Percentiles rank a stretch among this genome's conserved stretches.
phyloP scores from a whole-genome alignment of 768 basidiomycete genomes.

The Guyanaporus albipodus region DNA sequence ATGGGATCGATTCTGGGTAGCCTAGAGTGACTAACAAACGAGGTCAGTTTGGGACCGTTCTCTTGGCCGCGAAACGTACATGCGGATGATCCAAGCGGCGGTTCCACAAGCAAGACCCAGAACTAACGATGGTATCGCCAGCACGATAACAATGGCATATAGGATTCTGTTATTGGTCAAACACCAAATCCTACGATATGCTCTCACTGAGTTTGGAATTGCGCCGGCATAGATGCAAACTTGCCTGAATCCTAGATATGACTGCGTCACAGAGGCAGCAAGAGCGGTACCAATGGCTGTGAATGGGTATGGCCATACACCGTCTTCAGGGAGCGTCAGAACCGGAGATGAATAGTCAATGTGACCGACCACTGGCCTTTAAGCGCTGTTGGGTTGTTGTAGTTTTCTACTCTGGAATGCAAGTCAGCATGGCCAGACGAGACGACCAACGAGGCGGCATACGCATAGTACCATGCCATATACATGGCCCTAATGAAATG shows the following conservation, averaged over 20 bases:
- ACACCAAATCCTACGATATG: conserved; percentile 11
- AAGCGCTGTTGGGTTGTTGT: conserved; percentile 16
- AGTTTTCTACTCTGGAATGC: conserved; percentile 6
- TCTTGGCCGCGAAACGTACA: conserved; percentile 30
- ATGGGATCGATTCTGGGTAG: conserved; percentile 38
- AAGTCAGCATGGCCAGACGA: background rate
- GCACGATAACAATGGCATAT: conserved; percentile 32
- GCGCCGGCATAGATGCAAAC: background rate
- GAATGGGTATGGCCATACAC: conserved; percentile 48
- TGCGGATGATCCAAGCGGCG: conserved; percentile 38
- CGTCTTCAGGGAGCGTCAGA: conserved; percentile 25
- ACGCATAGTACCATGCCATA: conserved; percentile 21
- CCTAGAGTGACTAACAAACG: conserved; percentile 39
- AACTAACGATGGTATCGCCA: conserved; percentile 39
- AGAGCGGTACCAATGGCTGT: conserved; percentile 46
- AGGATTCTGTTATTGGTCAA: conserved; percentile 19
- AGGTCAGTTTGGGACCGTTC: too few relatives aligned
- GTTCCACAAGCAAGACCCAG: conserved; percentile 43
- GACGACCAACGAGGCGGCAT: too few relatives aligned
- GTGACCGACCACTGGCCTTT: background rate
- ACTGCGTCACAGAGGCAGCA: conserved; percentile 47
- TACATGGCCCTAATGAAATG: conserved; percentile 11
- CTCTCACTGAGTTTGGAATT: background rate
- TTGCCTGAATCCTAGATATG: conserved; percentile 46
- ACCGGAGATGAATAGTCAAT: too few relatives aligned